Conservation (phyloP, 352 stramenopile genomes). For the Pythium apleroticum region DNA sequence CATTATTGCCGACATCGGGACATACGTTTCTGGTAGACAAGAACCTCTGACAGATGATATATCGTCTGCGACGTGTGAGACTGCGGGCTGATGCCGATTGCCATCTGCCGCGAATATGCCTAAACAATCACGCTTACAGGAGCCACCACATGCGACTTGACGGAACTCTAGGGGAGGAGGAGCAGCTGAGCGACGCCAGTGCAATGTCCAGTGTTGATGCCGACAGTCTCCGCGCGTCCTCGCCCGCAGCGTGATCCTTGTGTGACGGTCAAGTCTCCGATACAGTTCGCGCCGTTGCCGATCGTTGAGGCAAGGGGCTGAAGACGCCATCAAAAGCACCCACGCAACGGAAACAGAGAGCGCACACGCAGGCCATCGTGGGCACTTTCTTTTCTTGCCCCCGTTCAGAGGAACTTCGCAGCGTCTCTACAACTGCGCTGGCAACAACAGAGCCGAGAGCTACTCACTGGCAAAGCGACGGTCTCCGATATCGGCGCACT, state of each 20-base stretch:
- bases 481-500: not conserved
- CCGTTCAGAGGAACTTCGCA: not conserved
- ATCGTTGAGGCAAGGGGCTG: not conserved
- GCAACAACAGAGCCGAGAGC: not conserved
- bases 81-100: no score
- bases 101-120: not conserved
- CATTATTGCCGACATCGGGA: not conserved
- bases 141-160: not conserved
- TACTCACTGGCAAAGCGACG: not conserved
- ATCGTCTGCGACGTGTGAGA: not conserved
- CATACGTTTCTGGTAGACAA: not conserved
- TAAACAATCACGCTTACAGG: not conserved
- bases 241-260: not conserved
- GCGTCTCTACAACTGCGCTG: not conserved
- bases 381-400: not conserved
- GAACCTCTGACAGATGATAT: not conserved
- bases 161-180: not conserved
- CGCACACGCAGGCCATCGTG: no score
- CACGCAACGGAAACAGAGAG: not conserved
- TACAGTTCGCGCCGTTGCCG: not conserved
- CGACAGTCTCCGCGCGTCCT: not conserved
- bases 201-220: not conserved
- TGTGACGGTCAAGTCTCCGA: not conserved
- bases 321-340: not conserved
- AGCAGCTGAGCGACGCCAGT: conserved; percentile 2